Conservation (phyloP, 2,329 filamentous ascomycete genomes). For the Clonostachys rosea region DNA sequence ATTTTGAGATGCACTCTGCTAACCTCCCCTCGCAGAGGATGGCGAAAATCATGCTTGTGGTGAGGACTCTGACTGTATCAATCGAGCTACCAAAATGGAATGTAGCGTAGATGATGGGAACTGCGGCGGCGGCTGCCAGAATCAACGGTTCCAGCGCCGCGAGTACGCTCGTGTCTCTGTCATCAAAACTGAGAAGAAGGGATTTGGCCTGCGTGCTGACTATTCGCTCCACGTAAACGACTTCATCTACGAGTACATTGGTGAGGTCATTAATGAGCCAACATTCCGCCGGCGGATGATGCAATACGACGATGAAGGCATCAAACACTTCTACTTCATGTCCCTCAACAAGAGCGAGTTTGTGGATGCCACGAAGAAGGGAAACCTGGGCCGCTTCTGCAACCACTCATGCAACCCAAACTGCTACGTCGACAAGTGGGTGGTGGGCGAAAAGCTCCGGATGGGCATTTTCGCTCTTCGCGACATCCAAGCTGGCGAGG, state of each 20-base stretch:
- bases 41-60: slow-evolving; percentile 80
- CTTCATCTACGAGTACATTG: slow-evolving; percentile 97
- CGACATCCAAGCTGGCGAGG: slow-evolving; percentile 80
- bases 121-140: slow-evolving; percentile 84
- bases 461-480: slow-evolving; percentile 98
- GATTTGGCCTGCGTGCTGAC: slow-evolving; percentile 85
- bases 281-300: slow-evolving; percentile 87
- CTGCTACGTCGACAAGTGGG: slow-evolving; percentile 99
- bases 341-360: slow-evolving; percentile 95
- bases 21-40: slow-evolving; percentile 35
- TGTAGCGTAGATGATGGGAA: slow-evolving; percentile 75
- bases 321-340: slow-evolving; percentile 99
- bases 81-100: slow-evolving; percentile 96
- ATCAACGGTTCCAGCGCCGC: slow-evolving; percentile 88
- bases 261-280: slow-evolving; percentile 92
- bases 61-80: slow-evolving; percentile 97
- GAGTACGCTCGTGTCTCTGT: slow-evolving; percentile 89
- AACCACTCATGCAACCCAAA: slow-evolving; percentile 99
- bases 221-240: slow-evolving; percentile 73
- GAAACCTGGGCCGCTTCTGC: slow-evolving; percentile 94
- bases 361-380: slow-evolving; percentile 94
- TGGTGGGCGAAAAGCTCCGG: slow-evolving; percentile 91
- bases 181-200: slow-evolving; percentile 97
- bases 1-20: too few relatives aligned
- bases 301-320: slow-evolving; percentile 91